phyloP scores from a whole-genome alignment of 495 filamentous ascomycete species.

The Rhizodiscina lignyota region DNA sequence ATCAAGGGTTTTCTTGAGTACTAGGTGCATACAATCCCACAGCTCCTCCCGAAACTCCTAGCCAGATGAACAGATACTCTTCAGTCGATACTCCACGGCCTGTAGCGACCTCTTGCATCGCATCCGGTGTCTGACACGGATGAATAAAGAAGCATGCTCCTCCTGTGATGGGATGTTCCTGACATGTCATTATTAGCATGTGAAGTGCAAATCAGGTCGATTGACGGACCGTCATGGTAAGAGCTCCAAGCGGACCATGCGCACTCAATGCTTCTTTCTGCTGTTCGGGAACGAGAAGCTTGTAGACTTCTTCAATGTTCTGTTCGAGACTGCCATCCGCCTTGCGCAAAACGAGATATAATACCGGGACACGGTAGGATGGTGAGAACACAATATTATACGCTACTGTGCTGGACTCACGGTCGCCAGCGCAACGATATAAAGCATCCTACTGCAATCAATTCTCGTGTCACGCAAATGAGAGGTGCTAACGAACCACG shows the following conservation, averaged over 20 bases:
- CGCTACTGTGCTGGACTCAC: too few relatives aligned
- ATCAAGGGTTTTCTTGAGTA: not conserved
- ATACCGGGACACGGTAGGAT: slow-evolving; percentile 38
- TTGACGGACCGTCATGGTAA: slow-evolving; percentile 53
- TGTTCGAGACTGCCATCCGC: slow-evolving; percentile 26
- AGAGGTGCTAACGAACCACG: too few relatives aligned
- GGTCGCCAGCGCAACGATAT: too few relatives aligned
- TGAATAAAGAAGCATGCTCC: too few relatives aligned
- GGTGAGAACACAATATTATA: slow-evolving; percentile 44
- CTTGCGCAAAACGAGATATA: slow-evolving; percentile 38
- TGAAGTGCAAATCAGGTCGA: not conserved
- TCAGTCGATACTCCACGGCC: slow-evolving; percentile 36
- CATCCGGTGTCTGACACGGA: slow-evolving; percentile 71
- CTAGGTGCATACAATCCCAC: slow-evolving; percentile 57
- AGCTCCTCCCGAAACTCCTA: slow-evolving; percentile 56
- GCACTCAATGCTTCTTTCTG: slow-evolving; percentile 37
- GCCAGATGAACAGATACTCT: slow-evolving; percentile 49
- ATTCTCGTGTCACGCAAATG: too few relatives aligned
- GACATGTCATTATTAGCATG: not conserved
- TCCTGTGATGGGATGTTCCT: too few relatives aligned
- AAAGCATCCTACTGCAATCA: too few relatives aligned
- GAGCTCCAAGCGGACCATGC: slow-evolving; percentile 52
- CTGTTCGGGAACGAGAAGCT: slow-evolving; percentile 47
- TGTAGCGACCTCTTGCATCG: slow-evolving; percentile 37
- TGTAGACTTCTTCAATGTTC: slow-evolving; percentile 50